Percentiles rank a stretch among this genome's conserved stretches.
These are phyloP conservation scores for Clarireedia hainanense DNA, from an alignment of 2,329 filamentous ascomycete species.

Conservation along the genomic window DNA sequence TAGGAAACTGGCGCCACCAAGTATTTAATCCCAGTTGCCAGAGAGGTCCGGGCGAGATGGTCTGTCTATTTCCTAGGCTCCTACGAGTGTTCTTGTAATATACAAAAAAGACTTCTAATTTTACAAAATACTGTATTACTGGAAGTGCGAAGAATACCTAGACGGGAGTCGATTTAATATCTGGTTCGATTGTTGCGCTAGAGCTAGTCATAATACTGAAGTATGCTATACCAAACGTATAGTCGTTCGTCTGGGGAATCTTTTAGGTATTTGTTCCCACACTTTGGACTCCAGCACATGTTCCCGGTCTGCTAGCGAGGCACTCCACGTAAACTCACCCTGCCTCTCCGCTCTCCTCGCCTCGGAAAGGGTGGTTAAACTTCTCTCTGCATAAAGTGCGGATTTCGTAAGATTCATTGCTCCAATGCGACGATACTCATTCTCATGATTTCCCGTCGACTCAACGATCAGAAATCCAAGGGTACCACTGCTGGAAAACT, in stretches of 20 bases:
- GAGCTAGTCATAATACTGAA: no score
- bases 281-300: not conserved
- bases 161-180: no score
- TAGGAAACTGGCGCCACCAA: no score
- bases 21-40: no score
- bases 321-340: slow-evolving; percentile 1
- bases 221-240: not conserved
- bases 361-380: not conserved
- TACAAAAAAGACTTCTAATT: no score
- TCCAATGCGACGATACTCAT: slow-evolving; percentile 12
- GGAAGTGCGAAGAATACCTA: no score
- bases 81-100: no score
- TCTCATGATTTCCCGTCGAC: slow-evolving; percentile 5
- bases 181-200: no score
- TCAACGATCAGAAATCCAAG: slow-evolving; percentile 11
- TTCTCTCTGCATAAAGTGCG: not conserved
- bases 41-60: no score
- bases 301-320: not conserved
- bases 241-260: not conserved
- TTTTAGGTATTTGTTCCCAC: not conserved
- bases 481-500: not conserved
- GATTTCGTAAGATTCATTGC: not conserved
- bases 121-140: no score
- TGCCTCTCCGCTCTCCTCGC: not conserved
- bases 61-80: no score